These are phyloP conservation scores for Viola pubescens DNA, from an alignment of 441 rosid genomes.

Conservation along the genomic window DNA sequence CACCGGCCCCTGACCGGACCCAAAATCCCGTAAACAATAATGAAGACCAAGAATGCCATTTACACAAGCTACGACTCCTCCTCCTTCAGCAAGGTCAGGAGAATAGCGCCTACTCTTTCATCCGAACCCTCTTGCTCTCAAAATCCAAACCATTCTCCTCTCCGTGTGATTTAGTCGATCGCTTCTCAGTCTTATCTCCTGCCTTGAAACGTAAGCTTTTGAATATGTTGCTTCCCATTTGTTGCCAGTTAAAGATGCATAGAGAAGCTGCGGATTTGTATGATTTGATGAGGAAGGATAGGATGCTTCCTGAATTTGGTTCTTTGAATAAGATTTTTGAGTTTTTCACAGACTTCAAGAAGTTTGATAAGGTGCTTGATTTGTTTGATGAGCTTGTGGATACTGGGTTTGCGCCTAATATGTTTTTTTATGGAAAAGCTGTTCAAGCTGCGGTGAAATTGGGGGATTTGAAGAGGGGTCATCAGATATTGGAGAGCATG, in stretches of 20 bases:
- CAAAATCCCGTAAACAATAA: slow-evolving; percentile 1
- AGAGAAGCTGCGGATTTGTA: slow-evolving; percentile 39
- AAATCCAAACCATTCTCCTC: slow-evolving; percentile 35
- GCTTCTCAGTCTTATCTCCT: slow-evolving; percentile 50
- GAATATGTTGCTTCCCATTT: slow-evolving; percentile 34
- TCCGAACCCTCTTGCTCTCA: slow-evolving; percentile 34
- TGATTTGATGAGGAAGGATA: slow-evolving; percentile 31
- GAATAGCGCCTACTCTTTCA: slow-evolving; percentile 35
- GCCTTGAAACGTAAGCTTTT: slow-evolving; percentile 34
- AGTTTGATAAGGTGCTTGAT: slow-evolving; percentile 33
- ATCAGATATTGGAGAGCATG: slow-evolving; percentile 46
- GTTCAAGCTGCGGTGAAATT: slow-evolving; percentile 58
- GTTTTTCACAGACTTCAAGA: slow-evolving; percentile 31
- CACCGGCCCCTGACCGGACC: slow-evolving; percentile 5
- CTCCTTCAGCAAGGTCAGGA: slow-evolving; percentile 45
- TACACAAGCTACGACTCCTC: slow-evolving; percentile 35
- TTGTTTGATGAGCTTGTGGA: slow-evolving; percentile 41
- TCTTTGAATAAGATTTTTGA: slow-evolving; percentile 39
- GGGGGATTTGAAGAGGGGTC: slow-evolving; percentile 45
- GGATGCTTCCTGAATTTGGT: slow-evolving; percentile 36
- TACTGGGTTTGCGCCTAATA: slow-evolving; percentile 43
- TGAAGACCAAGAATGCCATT: slow-evolving; percentile 28
- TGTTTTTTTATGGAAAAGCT: slow-evolving; percentile 50
- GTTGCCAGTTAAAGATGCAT: slow-evolving; percentile 38
- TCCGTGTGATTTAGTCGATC: slow-evolving; percentile 26